Evolutionary conservation across 371 early-diverging fungal species (phyloP).

Genomic region (Mucor ambiguus): DNA sequence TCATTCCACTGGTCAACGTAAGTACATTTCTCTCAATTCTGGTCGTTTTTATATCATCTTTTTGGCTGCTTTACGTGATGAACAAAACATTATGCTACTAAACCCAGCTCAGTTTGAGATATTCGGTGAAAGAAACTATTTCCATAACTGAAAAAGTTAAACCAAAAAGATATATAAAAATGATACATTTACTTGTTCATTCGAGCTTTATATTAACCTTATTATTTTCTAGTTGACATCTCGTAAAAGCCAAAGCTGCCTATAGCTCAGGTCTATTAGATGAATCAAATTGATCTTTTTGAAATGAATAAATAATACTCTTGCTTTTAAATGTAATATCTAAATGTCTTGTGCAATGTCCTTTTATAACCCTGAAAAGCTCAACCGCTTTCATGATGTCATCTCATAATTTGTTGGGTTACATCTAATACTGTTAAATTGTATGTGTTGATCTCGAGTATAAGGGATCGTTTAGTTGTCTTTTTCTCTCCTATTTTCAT

Average conservation of each 20-base stretch:
- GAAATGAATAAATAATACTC: neutral
- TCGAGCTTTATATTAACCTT: neutral
- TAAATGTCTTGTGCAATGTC: neutral
- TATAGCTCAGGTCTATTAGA: neutral
- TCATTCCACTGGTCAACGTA: constrained; percentile 2
- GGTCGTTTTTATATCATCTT: constrained; percentile 6
- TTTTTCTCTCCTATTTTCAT: constrained; percentile 8
- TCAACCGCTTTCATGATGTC: neutral
- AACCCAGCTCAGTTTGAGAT: constrained; percentile 34
- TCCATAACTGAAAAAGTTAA: constrained; percentile 13
- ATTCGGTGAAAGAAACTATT: constrained; percentile 23
- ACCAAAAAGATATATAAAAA: constrained; percentile 7
- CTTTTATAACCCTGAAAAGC: neutral
- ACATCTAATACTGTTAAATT: neutral
- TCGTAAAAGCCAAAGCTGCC: neutral
- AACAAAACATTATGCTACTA: constrained; percentile 27
- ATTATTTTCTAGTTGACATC: neutral
- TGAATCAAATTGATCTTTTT: neutral
- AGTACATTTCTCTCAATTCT: constrained; percentile 1
- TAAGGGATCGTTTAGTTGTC: neutral
- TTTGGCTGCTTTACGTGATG: constrained; percentile 20
- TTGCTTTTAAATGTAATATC: neutral
- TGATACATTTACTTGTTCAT: constrained; percentile 1
- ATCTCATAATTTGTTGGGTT: neutral
- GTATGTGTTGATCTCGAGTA: neutral